These are phyloP conservation scores for Pseudogymnoascus sp. DNA, from an alignment of 2,329 filamentous ascomycete species.

Conservation along the genomic window DNA sequence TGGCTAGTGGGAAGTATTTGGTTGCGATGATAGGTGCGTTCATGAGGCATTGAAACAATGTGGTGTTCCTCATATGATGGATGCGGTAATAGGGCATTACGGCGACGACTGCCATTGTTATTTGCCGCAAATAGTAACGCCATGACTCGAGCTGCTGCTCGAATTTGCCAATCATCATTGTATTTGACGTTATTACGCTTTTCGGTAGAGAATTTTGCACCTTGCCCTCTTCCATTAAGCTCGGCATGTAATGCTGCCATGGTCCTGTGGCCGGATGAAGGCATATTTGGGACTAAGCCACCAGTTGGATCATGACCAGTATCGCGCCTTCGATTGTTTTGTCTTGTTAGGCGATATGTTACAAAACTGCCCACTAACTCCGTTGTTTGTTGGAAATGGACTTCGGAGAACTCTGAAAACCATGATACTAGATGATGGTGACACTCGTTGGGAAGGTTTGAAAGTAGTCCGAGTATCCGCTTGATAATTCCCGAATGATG, in stretches of 20 bases:
- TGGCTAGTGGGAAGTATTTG: conserved; percentile 72
- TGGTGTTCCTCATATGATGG: conserved; percentile 23
- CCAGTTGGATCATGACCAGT: conserved; percentile 53
- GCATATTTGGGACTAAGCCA: conserved; percentile 67
- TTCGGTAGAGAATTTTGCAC: conserved; percentile 45
- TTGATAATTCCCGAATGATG: conserved; percentile 81
- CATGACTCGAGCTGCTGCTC: conserved; percentile 71
- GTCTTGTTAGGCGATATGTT: conserved; percentile 68
- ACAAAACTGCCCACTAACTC: conserved; percentile 73
- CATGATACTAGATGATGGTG: conserved; percentile 72
- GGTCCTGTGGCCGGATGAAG: conserved; percentile 51
- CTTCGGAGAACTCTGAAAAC: conserved; percentile 64
- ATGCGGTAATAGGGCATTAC: conserved; percentile 30
- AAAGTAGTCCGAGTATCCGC: conserved; percentile 70
- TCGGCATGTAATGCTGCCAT: conserved; percentile 68
- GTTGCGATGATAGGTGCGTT: conserved; percentile 44
- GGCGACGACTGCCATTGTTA: conserved; percentile 38
- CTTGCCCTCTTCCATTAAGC: conserved; percentile 47
- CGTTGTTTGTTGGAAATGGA: conserved; percentile 64
- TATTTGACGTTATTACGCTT: conserved; percentile 56
- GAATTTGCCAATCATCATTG: conserved; percentile 83
- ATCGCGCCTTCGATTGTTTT: conserved; percentile 59
- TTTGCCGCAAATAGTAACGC: conserved; percentile 78
- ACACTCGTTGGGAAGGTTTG: conserved; percentile 66
- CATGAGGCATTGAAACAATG: conserved; percentile 18